Base-by-base conservation (phyloP, 176 grass and related monocot species). In the Aegilops bicornis region DNA sequence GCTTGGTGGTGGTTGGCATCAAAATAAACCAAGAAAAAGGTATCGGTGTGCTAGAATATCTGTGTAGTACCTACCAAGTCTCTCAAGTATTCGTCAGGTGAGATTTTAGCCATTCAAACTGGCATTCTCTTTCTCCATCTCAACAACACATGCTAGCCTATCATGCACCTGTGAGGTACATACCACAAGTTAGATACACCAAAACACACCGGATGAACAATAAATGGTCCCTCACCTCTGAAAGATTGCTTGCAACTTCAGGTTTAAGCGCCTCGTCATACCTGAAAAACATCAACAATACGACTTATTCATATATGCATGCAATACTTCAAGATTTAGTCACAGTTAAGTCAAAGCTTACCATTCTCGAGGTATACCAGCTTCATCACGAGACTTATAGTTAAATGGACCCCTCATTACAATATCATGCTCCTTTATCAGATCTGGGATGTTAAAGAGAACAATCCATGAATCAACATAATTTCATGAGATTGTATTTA, bases 361-460 rank as follows among this genome's bases (percentile, higher is more conserved):
- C 94, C 97, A 94, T 36, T 94, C 82, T 67, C 90, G 79, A 6
- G 97, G 97, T 89, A 98, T 96, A 60, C 93, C 92, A 87, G 92
- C 94, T 91, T 94, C 84, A 69, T 96, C 88, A 48, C 94, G 90
- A 91, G 94, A 90, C 58, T 43, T 40, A 85, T 96, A 96, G 54
- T 98, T 98, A 80, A 98, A 96, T 50, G 94, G 94, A 64, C 97
- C 97, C 73, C 91, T 98, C 86, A 96, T 60, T 48, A 92, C 89
- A 87, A 98, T 80, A 64, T 33, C 52, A 71, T 93, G 89, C 85
- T 98, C 97, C 75, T 96, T 81, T 82, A 98, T 73, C 50, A 98
- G 88, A 31, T 89, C 94, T 98, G 89, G 25, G 59, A 74, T 82
- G 66, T 68, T 76, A 11, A 32, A 84, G 54, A 59, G 3, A 79